Evolutionary conservation across 768 basidiomycete species (phyloP).

Genomic region (Serendipita sp.): DNA sequence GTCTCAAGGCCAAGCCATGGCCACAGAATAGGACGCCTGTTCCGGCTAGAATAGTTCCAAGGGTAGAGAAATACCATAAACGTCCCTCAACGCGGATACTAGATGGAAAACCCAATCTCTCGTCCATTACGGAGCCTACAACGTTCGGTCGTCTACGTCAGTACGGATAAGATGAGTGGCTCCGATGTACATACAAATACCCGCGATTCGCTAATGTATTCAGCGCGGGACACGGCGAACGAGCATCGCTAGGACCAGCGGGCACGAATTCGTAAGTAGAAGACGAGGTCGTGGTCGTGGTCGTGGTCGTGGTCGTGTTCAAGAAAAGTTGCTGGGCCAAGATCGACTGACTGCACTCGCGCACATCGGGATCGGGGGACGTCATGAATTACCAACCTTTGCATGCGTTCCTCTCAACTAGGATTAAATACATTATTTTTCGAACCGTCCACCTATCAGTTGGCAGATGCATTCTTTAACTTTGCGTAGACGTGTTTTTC

Average conservation of each 20-base stretch:
- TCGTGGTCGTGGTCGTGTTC: background rate
- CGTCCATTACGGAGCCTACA: background rate
- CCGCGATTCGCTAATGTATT: background rate
- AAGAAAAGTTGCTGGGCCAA: background rate
- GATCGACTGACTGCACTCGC: too few relatives aligned
- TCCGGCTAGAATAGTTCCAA: background rate
- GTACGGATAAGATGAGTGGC: background rate
- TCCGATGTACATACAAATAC: background rate
- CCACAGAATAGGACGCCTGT: background rate
- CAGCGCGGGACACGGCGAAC: background rate
- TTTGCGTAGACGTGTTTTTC: too few relatives aligned
- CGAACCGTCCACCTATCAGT: too few relatives aligned
- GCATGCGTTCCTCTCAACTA: too few relatives aligned
- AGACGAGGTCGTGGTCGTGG: background rate
- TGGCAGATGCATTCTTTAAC: too few relatives aligned
- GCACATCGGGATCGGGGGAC: too few relatives aligned
- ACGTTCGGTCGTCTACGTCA: background rate
- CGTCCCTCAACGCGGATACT: background rate
- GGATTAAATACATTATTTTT: too few relatives aligned
- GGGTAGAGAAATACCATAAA: background rate
- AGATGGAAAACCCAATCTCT: background rate
- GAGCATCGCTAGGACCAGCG: background rate
- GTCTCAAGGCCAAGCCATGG: background rate
- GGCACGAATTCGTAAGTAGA: background rate
- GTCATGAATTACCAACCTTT: too few relatives aligned